phyloP scores from a whole-genome alignment of 495 filamentous ascomycete species.

The Neurospora sp. region DNA sequence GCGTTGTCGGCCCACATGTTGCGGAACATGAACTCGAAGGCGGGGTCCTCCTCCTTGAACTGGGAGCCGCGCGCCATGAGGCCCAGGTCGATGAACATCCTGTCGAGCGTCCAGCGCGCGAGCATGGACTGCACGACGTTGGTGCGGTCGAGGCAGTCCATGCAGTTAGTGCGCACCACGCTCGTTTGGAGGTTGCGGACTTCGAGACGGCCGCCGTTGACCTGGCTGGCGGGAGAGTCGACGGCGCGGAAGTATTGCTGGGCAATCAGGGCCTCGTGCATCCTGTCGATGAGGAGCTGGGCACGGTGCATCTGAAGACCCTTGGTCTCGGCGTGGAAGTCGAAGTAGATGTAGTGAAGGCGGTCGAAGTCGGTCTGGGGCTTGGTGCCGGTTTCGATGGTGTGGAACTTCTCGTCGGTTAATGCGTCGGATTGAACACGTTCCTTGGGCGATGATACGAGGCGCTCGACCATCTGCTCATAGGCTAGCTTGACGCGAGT shows the following conservation, averaged over 20 bases:
- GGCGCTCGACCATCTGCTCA: slow-evolving; percentile 68
- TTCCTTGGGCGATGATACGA: slow-evolving; percentile 62
- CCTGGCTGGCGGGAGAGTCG: slow-evolving; percentile 60
- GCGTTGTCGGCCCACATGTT: slow-evolving; percentile 98
- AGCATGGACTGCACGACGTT: slow-evolving; percentile 97
- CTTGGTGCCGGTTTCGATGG: slow-evolving; percentile 52
- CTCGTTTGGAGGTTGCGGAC: slow-evolving; percentile 68
- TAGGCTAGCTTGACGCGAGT: slow-evolving; percentile 80
- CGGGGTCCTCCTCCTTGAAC: slow-evolving; percentile 56
- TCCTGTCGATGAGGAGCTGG: slow-evolving; percentile 69
- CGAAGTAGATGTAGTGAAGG: slow-evolving; percentile 93
- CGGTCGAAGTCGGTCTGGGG: slow-evolving; percentile 59
- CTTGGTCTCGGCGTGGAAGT: slow-evolving; percentile 96
- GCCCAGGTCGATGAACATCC: slow-evolving; percentile 74
- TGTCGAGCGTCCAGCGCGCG: slow-evolving; percentile 74
- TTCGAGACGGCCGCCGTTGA: slow-evolving; percentile 56
- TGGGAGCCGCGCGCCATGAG: slow-evolving; percentile 60
- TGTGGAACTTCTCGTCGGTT: slow-evolving; percentile 70
- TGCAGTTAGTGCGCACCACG: slow-evolving; percentile 94
- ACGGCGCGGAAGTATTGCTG: slow-evolving; percentile 91
- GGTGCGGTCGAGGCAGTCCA: slow-evolving; percentile 97
- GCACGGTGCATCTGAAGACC: slow-evolving; percentile 88
- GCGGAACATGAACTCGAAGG: slow-evolving; percentile 80
- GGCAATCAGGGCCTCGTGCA: slow-evolving; percentile 57
- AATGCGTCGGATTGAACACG: slow-evolving; percentile 41